Evolutionary conservation across 2,329 filamentous ascomycete species (phyloP), one percentile per base, ranked within the genome.

Genomic region (Fusarium mexicanum): DNA sequence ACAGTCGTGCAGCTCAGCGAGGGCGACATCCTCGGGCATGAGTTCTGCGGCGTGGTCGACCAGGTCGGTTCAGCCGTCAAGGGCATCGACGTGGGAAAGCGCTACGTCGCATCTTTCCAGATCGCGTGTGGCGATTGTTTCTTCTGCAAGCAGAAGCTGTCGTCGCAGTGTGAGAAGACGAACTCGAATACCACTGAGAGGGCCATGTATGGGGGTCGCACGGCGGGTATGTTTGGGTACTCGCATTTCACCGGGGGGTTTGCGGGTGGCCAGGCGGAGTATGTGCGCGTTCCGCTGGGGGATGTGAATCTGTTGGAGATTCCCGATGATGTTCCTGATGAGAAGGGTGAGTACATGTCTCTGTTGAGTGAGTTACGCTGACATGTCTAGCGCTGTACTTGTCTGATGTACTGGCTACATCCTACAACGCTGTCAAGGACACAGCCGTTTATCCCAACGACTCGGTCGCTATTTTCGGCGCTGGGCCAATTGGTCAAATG

Each of bases 401-500:
- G 3, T 95, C 92, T 3, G 95, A 97, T 80, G 94, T 97, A 1
- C 82, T 97, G 5, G 86, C 87, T 24, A 97, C 95, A 0, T 91
- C 91, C 16, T 97, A 94, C 88, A 92, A 97, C 79, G 91, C 89
- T 59, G 94, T 97, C 43, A 91, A 95, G 47, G 94, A 97, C 78
- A 97, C 94, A 0, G 92, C 90, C 4, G 92, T 97, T n/a, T 91
- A 93, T 71, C 86, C 92, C 40, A 90, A 89, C 18, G 94, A 97
- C 76, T 86, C 91, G 5, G 94, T 97, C 4, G 94, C 93, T 40
- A 91, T 97, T 69, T 97, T 94, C 70, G 94, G 94, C n/a, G 93
- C 92, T 0, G 94, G 94, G 0, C 95, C 94, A 1, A 93, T 97
- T 59, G 94, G 95, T 0, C 93, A 97, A 78, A 96, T 97, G 92